phyloP scores from a whole-genome alignment of 129 eudicot species.

The Mikania micrantha region DNA sequence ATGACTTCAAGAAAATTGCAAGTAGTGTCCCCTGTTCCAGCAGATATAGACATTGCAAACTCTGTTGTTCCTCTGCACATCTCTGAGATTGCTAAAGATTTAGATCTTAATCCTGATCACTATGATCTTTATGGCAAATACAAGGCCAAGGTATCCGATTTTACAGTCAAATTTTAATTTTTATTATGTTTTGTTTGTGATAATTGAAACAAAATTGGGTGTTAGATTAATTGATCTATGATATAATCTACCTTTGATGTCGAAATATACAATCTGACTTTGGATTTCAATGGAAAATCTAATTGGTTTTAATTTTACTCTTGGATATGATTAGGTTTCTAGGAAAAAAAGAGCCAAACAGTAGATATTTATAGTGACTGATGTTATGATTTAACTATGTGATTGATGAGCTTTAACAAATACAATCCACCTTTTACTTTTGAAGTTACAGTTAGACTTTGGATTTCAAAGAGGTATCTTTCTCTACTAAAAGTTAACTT shows the following conservation, averaged over 20 bases:
- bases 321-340: neutral
- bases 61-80: conserved; percentile 81
- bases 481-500: neutral
- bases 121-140: conserved; percentile 97
- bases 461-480: conserved; percentile 7
- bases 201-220: neutral
- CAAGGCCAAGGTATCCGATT: conserved; percentile 74
- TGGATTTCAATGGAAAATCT: neutral
- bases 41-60: conserved; percentile 95
- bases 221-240: neutral
- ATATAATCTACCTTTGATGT: neutral
- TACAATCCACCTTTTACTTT: neutral
- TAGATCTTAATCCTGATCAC: conserved; percentile 58
- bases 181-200: neutral
- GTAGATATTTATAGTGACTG: neutral
- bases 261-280: neutral
- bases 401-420: conserved; percentile 15
- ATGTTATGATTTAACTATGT: neutral
- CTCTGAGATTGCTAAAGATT: conserved; percentile 80
- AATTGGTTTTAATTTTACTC: neutral
- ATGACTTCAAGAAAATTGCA: conserved; percentile 56
- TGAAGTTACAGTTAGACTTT: neutral
- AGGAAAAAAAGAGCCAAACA: neutral
- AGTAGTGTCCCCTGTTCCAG: conserved; percentile 90
- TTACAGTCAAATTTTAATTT: neutral